Evolutionary conservation across 208 protist genomes (phyloP).

Genomic region (Novymonas esmeraldas): DNA sequence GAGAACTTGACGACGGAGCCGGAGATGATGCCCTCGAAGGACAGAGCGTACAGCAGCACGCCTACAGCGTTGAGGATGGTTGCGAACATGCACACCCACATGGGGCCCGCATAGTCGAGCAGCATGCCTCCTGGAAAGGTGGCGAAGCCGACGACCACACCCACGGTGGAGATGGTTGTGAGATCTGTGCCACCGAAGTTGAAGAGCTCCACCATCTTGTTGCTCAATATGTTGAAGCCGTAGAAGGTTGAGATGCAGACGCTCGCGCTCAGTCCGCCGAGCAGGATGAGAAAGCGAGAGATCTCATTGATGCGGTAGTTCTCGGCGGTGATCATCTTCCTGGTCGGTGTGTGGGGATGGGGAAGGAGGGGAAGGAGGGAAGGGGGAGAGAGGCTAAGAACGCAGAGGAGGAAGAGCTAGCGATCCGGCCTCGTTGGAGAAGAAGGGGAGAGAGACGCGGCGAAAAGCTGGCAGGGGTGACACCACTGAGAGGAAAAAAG

Average conservation of each 20-base stretch:
- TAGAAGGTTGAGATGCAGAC: constrained; percentile 53
- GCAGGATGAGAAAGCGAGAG: constrained; percentile 48
- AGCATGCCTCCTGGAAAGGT: constrained; percentile 54
- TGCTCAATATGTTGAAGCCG: constrained; percentile 68
- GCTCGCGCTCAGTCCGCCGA: constrained; percentile 43
- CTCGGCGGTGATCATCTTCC: constrained; percentile 22
- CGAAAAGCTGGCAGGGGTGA: too few species aligned
- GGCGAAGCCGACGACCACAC: constrained; percentile 43
- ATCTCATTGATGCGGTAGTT: constrained; percentile 57
- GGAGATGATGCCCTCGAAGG: constrained; percentile 44
- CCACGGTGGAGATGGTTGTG: constrained; percentile 55
- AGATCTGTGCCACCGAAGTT: constrained; percentile 39
- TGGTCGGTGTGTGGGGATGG: too few species aligned
- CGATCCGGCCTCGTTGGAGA: too few species aligned
- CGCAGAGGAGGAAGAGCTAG: too few species aligned
- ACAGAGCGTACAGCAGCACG: constrained; percentile 45
- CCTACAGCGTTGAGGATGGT: constrained; percentile 31
- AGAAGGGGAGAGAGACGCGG: too few species aligned
- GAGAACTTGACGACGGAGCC: constrained; percentile 34
- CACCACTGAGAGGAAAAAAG: too few species aligned
- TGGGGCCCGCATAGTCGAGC: constrained; percentile 63
- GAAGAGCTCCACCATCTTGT: constrained; percentile 46
- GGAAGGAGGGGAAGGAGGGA: neutral
- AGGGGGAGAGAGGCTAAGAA: too few species aligned
- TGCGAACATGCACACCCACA: constrained; percentile 26